phyloP scores from a whole-genome alignment of 352 stramenopile species.

The Phytophthora kernoviae region DNA sequence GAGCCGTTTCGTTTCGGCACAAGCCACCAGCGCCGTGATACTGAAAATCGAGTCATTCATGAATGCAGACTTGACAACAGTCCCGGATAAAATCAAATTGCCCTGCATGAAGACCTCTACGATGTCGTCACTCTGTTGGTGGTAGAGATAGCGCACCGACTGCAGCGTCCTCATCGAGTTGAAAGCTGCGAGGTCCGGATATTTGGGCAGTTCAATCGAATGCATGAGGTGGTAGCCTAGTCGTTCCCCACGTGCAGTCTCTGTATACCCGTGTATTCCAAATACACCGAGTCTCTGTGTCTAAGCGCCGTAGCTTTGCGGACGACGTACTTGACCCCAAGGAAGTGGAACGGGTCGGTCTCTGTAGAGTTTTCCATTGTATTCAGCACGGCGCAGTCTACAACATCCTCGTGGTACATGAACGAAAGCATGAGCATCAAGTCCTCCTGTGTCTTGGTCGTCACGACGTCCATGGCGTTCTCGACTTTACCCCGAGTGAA shows the following conservation, averaged over 20 bases:
- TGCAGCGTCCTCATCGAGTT: slow-evolving; percentile 19
- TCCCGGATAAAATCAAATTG: slow-evolving; percentile 27
- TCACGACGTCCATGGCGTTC: slow-evolving; percentile 43
- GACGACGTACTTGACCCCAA: slow-evolving; percentile 33
- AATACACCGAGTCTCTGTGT: slow-evolving; percentile 31
- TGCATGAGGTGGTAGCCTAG: slow-evolving; percentile 52
- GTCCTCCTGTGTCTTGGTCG: slow-evolving; percentile 42
- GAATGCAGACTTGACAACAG: slow-evolving; percentile 23
- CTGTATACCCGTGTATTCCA: slow-evolving; percentile 36
- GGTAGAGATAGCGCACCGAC: slow-evolving; percentile 46
- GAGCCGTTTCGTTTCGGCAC: slow-evolving; percentile 51
- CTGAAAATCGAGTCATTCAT: slow-evolving; percentile 39
- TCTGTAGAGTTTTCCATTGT: slow-evolving; percentile 24
- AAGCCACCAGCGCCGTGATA: slow-evolving; percentile 40
- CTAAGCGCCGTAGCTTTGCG: slow-evolving; percentile 14
- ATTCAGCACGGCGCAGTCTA: slow-evolving; percentile 29
- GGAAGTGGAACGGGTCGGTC: slow-evolving; percentile 42
- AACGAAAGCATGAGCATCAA: slow-evolving; percentile 33
- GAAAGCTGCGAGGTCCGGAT: slow-evolving; percentile 15
- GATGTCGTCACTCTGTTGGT: slow-evolving; percentile 47
- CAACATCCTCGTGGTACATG: slow-evolving; percentile 27
- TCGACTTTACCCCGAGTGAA: slow-evolving; percentile 43
- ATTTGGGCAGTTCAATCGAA: slow-evolving; percentile 38
- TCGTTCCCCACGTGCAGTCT: slow-evolving; percentile 31
- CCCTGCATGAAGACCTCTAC: slow-evolving; percentile 61